Conservation (phyloP, 257 asterid genomes). For the Verbascum thapsus region DNA sequence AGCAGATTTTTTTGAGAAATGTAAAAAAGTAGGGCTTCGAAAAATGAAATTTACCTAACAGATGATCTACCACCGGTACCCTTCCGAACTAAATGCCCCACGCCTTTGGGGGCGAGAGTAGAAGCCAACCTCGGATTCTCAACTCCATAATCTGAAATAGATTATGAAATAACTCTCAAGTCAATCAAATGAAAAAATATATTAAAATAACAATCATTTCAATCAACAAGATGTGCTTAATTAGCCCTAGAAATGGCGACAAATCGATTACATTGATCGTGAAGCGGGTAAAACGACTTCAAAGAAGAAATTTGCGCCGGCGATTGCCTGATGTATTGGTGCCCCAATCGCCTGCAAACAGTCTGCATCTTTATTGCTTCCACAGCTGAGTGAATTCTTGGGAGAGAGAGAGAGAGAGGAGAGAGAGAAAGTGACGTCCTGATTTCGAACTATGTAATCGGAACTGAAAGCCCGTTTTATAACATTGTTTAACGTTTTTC, state of each 20-base stretch:
- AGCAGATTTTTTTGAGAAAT: neutral
- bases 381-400: slow-evolving; percentile 35
- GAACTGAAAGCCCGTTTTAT: no score
- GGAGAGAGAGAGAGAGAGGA: no score
- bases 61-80: slow-evolving; percentile 99
- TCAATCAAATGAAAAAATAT: neutral
- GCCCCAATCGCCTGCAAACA: slow-evolving; percentile 55
- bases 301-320: slow-evolving; percentile 42
- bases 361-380: slow-evolving; percentile 62
- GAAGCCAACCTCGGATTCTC: slow-evolving; percentile 67
- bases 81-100: slow-evolving; percentile 86
- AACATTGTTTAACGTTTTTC: no score
- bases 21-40: slow-evolving; percentile 19
- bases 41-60: slow-evolving; percentile 58
- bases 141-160: slow-evolving; percentile 66
- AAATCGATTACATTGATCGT: slow-evolving; percentile 55
- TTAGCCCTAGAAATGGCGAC: slow-evolving; percentile 32
- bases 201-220: neutral
- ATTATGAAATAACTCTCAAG: slow-evolving; percentile 15
- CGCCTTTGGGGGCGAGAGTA: slow-evolving; percentile 68
- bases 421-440: no score
- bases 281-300: slow-evolving; percentile 44
- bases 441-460: no score
- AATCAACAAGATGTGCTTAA: neutral
- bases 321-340: slow-evolving; percentile 43